Evolutionary conservation across 768 basidiomycete species (phyloP).

Genomic region (Kwoniella shandongensis): DNA sequence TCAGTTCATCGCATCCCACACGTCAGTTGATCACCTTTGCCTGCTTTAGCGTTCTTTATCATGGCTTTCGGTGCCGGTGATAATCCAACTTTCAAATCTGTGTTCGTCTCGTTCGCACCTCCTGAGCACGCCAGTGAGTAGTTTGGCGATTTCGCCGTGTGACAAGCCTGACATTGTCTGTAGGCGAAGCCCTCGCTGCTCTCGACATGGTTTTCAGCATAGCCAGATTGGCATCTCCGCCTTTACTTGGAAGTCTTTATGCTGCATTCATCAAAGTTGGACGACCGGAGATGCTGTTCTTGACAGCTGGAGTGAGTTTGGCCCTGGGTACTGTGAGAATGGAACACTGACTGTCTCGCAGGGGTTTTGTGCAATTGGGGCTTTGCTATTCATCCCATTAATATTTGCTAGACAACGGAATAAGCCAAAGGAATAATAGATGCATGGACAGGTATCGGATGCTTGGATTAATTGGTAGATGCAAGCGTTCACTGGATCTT

Average conservation of each 20-base stretch:
- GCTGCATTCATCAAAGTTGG: slow-evolving; percentile 42
- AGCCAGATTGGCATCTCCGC: slow-evolving; percentile 38
- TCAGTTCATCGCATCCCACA: background rate
- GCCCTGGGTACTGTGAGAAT: no score
- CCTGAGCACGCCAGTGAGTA: slow-evolving; percentile 37
- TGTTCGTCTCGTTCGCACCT: slow-evolving; percentile 40
- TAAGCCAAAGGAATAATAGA: slow-evolving; percentile 9
- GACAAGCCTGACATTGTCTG: background rate
- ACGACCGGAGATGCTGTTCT: slow-evolving; percentile 39
- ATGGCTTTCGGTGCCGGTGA: slow-evolving; percentile 45
- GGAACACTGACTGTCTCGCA: background rate
- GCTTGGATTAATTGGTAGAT: no score
- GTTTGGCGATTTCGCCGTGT: background rate
- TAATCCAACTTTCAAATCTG: slow-evolving; percentile 46
- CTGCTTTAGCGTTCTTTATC: slow-evolving; percentile 26
- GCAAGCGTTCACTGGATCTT: no score
- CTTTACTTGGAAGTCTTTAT: slow-evolving; percentile 40
- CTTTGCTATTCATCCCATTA: slow-evolving; percentile 19
- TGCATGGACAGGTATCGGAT: no score
- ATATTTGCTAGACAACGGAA: slow-evolving; percentile 18
- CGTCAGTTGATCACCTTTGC: background rate
- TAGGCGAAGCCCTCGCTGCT: slow-evolving; percentile 43
- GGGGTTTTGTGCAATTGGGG: slow-evolving; percentile 29
- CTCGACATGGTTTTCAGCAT: slow-evolving; percentile 46
- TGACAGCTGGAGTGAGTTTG: slow-evolving; percentile 46